These are phyloP conservation scores for Cadophora gregata DNA, from an alignment of 2,329 filamentous ascomycete species.

Conservation along the genomic window DNA sequence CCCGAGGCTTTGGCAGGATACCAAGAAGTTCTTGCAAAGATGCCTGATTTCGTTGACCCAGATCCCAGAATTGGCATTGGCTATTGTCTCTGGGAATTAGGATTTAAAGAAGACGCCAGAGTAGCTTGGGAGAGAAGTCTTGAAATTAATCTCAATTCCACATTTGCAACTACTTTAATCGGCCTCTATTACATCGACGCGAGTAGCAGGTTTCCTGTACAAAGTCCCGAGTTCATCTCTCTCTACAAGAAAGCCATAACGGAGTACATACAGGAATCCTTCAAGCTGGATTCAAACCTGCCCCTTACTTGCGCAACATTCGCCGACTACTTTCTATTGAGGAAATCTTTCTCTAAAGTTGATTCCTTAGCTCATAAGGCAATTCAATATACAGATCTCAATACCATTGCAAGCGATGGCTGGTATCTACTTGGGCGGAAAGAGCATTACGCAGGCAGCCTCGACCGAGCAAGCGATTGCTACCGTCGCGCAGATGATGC, in stretches of 20 bases:
- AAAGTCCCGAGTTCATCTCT: conserved; percentile 81
- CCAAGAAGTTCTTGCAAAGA: conserved; percentile 84
- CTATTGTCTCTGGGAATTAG: conserved; percentile 95
- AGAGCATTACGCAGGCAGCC: conserved; percentile 82
- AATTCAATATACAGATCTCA: conserved; percentile 94
- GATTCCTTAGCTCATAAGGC: conserved; percentile 92
- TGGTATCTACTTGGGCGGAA: conserved; percentile 95
- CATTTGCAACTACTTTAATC: conserved; percentile 87
- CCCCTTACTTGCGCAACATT: conserved; percentile 91
- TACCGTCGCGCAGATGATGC: conserved; percentile 92
- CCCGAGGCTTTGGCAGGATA: conserved; percentile 83
- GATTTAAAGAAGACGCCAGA: conserved; percentile 91
- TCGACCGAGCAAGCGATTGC: conserved; percentile 78
- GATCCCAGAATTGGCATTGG: conserved; percentile 96
- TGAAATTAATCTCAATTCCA: conserved; percentile 82
- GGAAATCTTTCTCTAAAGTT: conserved; percentile 80
- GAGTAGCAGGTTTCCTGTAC: conserved; percentile 81
- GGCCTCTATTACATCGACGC: conserved; percentile 89
- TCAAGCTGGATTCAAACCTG: conserved; percentile 90
- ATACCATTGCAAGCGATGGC: conserved; percentile 94
- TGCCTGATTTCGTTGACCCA: conserved; percentile 87
- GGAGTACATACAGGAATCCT: conserved; percentile 90
- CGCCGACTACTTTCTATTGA: conserved; percentile 85
- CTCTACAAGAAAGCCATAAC: conserved; percentile 95
- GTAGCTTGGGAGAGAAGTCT: conserved; percentile 87